Evolutionary conservation across 306 rosid genomes (phyloP).

Genomic region (Dalbergia cultrata): DNA sequence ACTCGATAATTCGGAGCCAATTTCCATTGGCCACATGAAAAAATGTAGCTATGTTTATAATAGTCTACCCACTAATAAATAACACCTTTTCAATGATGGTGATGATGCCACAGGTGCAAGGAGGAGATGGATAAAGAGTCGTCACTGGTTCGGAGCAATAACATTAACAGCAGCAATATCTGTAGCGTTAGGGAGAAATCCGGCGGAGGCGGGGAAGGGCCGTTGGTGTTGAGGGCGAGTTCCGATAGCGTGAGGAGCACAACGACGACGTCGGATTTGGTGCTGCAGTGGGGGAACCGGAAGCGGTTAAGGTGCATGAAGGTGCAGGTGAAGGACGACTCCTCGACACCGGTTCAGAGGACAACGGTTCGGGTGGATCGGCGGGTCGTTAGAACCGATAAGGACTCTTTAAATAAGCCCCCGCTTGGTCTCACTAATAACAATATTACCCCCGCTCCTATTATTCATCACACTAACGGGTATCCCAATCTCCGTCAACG

Average conservation of each 20-base stretch:
- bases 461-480: slow-evolving; percentile 53
- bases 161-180: slow-evolving; percentile 27
- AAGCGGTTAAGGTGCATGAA: slow-evolving; percentile 94
- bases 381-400: slow-evolving; percentile 69
- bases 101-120: slow-evolving; percentile 48
- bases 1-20: neutral
- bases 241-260: slow-evolving; percentile 58
- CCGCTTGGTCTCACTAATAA: slow-evolving; percentile 26
- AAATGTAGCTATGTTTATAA: slow-evolving; percentile 37
- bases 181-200: slow-evolving; percentile 52
- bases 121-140: slow-evolving; percentile 73
- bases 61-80: slow-evolving; percentile 8
- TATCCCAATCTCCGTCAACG: slow-evolving; percentile 87
- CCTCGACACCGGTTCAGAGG: slow-evolving; percentile 66
- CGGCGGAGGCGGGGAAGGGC: slow-evolving; percentile 52
- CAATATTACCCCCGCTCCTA: neutral
- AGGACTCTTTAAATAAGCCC: slow-evolving; percentile 64
- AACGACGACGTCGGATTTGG: slow-evolving; percentile 78
- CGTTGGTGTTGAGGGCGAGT: slow-evolving; percentile 63
- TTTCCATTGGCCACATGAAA: neutral
- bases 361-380: slow-evolving; percentile 86
- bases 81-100: slow-evolving; percentile 20
- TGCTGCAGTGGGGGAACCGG: slow-evolving; percentile 92
- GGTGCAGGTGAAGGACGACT: slow-evolving; percentile 82
- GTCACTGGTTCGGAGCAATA: slow-evolving; percentile 31